Percentiles rank a stretch among this genome's conserved stretches.
Conservation (phyloP, 306 rosid genomes). For the Delonix regia region DNA sequence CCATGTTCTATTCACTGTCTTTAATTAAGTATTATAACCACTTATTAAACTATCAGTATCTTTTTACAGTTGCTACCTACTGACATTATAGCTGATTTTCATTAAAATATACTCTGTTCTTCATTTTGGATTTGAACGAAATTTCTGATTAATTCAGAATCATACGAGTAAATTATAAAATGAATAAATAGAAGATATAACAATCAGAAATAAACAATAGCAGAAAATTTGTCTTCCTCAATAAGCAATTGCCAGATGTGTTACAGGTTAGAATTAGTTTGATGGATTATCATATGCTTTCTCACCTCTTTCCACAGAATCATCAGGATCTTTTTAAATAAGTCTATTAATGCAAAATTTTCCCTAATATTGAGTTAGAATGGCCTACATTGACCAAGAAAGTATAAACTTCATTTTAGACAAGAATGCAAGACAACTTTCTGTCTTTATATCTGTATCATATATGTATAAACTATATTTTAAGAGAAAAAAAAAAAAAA, state of each 20-base stretch:
- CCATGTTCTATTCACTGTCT: too few relatives aligned
- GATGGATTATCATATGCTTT: conserved; percentile 1
- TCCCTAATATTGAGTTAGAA: conserved; percentile 15
- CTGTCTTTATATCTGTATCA: neutral
- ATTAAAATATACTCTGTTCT: neutral
- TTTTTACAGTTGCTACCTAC: too few relatives aligned
- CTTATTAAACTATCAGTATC: too few relatives aligned
- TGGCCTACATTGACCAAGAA: conserved; percentile 9
- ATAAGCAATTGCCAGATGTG: conserved; percentile 10
- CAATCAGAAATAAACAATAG: neutral
- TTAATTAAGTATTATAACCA: too few relatives aligned
- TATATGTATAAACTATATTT: neutral
- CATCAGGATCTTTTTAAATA: neutral
- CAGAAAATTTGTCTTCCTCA: conserved; percentile 9
- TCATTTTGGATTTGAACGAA: neutral
- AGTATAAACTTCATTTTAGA: neutral
- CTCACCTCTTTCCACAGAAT: neutral
- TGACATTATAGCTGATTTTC: neutral
- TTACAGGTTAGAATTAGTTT: conserved; percentile 18
- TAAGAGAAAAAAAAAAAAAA: too few relatives aligned
- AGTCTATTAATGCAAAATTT: conserved; percentile 22
- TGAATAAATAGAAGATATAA: neutral
- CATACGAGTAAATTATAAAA: neutral
- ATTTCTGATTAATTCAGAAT: neutral
- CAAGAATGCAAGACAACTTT: neutral